Base-by-base conservation (phyloP, 371 early-diverging fungal genomes). In the Zopfochytrium polystomum region DNA sequence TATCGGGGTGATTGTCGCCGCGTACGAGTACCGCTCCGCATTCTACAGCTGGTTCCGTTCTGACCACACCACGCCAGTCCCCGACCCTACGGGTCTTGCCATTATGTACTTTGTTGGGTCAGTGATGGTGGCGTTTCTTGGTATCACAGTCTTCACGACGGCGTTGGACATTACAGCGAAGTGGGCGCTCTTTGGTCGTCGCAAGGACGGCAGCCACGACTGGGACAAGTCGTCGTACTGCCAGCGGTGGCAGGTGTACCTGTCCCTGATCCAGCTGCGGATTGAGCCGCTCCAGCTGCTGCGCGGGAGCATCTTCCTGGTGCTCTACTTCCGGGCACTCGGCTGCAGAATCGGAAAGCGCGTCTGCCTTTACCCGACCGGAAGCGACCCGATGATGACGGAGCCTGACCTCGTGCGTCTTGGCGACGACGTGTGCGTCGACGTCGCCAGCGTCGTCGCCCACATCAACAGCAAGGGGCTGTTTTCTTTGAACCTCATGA, bases 381-480 rank as follows among this genome's bases (percentile, higher is more conserved):
- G n/a, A n/a, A n/a, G n/a, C n/a, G n/a, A n/a, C n/a, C n/a, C n/a
- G n/a, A n/a, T n/a, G n/a, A n/a, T n/a, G n/a, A n/a, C n/a, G n/a
- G n/a, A n/a, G n/a, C n/a, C n/a, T n/a, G n/a, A n/a, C n/a, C n/a
- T n/a, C n/a, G n/a, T n/a, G n/a, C n/a, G n/a, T n/a, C n/a, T n/a
- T n/a, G n/a, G n/a, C n/a, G n/a, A n/a, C n/a, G n/a, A n/a, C n/a
- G n/a, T n/a, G n/a, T n/a, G n/a, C n/a, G n/a, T n/a, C n/a, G n/a
- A n/a, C n/a, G n/a, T n/a, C n/a, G n/a, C n/a, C n/a, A n/a, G n/a
- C n/a, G n/a, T n/a, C n/a, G n/a, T n/a, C n/a, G n/a, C n/a, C n/a
- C n/a, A n/a, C n/a, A n/a, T n/a, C n/a, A n/a, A n/a, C 62, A 60
- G 60, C 33, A 43, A 45, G 32, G 72, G 72, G 23, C 65, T 61